Conservation (phyloP, 306 rosid genomes). For the Cucumis sativus region DNA sequence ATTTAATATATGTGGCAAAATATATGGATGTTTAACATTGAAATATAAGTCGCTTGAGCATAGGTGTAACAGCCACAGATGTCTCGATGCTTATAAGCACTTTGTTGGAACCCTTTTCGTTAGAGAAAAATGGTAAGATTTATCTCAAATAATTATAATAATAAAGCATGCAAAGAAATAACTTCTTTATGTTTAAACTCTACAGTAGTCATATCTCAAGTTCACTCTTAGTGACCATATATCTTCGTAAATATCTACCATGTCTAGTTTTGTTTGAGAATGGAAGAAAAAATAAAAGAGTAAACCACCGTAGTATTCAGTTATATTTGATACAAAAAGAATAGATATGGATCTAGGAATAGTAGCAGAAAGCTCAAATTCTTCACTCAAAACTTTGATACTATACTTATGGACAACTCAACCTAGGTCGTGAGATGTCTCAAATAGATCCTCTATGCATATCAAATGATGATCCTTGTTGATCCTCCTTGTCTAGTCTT, state of each 20-base stretch:
- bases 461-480: constrained; percentile 89
- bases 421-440: constrained; percentile 84
- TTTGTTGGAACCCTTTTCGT: background rate
- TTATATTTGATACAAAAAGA: background rate
- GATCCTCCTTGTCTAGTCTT: constrained; percentile 91
- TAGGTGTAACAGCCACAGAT: background rate
- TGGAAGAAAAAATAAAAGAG: background rate
- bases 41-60: background rate
- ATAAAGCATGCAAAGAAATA: background rate
- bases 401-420: constrained; percentile 85
- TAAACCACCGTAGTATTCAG: background rate
- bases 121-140: background rate
- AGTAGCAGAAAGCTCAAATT: constrained; percentile 86
- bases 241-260: background rate
- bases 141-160: background rate
- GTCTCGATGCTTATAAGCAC: background rate
- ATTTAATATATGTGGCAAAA: background rate
- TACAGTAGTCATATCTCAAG: background rate
- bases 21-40: background rate
- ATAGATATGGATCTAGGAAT: constrained; percentile 10
- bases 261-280: background rate
- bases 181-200: background rate
- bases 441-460: constrained; percentile 96
- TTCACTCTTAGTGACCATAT: background rate
- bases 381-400: constrained; percentile 85